A percentile compares a stretch with the other conserved stretches of the same genome.
These are phyloP conservation scores for Fraxinus xanthoxyloides DNA, from an alignment of 305 asterid genomes.

Conservation along the genomic window DNA sequence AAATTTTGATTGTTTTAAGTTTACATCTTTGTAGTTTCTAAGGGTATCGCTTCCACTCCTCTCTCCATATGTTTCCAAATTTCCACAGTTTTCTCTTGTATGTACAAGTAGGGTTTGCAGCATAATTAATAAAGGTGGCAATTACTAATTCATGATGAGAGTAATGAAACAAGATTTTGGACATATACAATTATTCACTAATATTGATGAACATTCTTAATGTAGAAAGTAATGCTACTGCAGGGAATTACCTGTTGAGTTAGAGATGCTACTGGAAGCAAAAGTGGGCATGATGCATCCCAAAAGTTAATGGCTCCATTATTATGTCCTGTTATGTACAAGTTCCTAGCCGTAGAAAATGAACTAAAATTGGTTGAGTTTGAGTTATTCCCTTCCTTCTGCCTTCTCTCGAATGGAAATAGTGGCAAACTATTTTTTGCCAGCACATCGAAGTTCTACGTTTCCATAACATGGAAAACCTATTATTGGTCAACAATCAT, in stretches of 20 bases:
- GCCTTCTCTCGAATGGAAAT: constrained; percentile 60
- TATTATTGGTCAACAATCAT: neutral
- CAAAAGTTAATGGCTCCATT: constrained; percentile 82
- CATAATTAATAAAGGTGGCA: neutral
- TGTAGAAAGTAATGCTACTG: neutral
- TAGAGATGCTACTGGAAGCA: constrained; percentile 61
- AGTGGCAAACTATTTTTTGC: constrained; percentile 53
- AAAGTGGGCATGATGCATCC: constrained; percentile 87
- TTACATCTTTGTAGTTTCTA: neutral
- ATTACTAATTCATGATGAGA: neutral
- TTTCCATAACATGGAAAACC: constrained; percentile 5
- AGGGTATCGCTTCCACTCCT: neutral
- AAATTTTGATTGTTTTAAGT: neutral
- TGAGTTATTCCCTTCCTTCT: constrained; percentile 62
- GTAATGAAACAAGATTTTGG: neutral
- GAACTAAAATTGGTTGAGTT: constrained; percentile 34
- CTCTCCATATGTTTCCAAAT: neutral
- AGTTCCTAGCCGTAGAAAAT: constrained; percentile 64
- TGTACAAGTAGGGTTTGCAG: neutral
- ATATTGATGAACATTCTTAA: neutral
- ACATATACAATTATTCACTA: constrained; percentile 1
- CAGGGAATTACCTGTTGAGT: constrained; percentile 65
- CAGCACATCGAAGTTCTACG: constrained; percentile 54
- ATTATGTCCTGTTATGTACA: constrained; percentile 74
- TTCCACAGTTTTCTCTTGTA: neutral